Conservation (phyloP, 2,329 filamentous ascomycete genomes). For the Sodiomyces alkalinus region DNA sequence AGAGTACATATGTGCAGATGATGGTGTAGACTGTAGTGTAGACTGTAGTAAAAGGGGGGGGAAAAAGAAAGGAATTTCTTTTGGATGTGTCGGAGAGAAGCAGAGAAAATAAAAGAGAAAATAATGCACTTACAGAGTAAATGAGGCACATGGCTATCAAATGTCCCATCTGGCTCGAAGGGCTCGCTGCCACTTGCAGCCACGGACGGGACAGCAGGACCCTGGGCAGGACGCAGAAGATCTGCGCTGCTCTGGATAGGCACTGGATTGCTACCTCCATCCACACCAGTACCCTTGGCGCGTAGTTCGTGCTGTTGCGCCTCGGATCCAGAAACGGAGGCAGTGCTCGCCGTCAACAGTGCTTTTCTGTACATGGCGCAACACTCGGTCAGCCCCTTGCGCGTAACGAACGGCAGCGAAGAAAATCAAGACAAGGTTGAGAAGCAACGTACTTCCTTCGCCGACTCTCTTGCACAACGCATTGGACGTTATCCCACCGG, state of each 20-base stretch:
- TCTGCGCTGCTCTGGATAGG: too few species aligned
- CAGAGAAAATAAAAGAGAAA: background rate
- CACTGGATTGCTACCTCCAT: too few species aligned
- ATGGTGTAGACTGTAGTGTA: too few species aligned
- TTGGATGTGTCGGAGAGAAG: background rate
- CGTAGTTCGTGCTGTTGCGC: slow-evolving; percentile 25
- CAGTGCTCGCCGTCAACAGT: slow-evolving; percentile 22
- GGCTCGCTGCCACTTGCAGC: too few species aligned
- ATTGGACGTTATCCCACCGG: slow-evolving; percentile 64
- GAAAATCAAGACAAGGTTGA: slow-evolving; percentile 1
- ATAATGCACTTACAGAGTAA: background rate
- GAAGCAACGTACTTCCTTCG: slow-evolving; percentile 69
- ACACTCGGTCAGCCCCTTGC: too few species aligned
- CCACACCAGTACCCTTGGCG: too few species aligned
- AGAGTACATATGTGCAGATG: too few species aligned
- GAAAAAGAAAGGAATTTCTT: background rate
- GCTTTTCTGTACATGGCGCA: slow-evolving; percentile 32
- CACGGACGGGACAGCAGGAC: too few species aligned
- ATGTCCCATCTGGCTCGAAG: too few species aligned
- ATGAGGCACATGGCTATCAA: too few species aligned
- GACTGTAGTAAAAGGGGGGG: background rate
- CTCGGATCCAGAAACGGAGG: slow-evolving; percentile 24
- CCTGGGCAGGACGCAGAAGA: too few species aligned
- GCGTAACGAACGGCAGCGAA: slow-evolving; percentile 1
- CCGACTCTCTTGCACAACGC: slow-evolving; percentile 65